Evolutionary conservation across 177 flowering plant species (phyloP), one percentile per base, ranked within the genome.

Genomic region (Vitis hybrid): DNA sequence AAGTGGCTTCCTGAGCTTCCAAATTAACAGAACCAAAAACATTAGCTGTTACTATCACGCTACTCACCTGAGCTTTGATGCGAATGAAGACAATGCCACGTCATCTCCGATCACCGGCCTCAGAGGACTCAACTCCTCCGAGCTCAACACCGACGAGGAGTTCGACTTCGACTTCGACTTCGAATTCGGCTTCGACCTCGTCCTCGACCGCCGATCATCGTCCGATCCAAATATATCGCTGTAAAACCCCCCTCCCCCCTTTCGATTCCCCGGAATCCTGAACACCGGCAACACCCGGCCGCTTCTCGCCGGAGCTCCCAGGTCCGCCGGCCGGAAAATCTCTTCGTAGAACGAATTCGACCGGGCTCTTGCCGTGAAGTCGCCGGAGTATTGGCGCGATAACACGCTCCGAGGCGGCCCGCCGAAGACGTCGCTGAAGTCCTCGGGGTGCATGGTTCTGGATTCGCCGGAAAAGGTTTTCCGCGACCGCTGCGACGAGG

Each of bases 351-450:
- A 86, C 10, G 76, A 72, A 3, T 26, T 4, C 32, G 77, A 56
- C 5, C 75, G 40, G 7, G 72, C 14, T 40, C 1, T 40, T 8
- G 7, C 45, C 0, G 45, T 40, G 68, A 75, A 82, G 19, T 79
- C 83, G 5, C 78, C 78, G 19, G 91, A 81, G 60, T 73, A 72
- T 51, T 82, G 75, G 54, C 86, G 82, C 32, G 76, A 52, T 3
- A 87, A 74, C 1, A 87, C 77, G 23, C 81, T 89, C 52, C 87
- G 70, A 2, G 96, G 97, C 2, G 97, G 96, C 3, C 97, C 97
- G 12, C 97, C 97, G 56, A 88, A 92, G 17, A 92, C 95, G 71
- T 92, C 97, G 74, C 77, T 51, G 80, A 90, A 92, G 73, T 90
- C 92, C 2, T 87, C 84, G 0, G 88, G 82, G 60, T 83, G 71